These are phyloP conservation scores for Collybiopsis confluens DNA, from an alignment of 768 basidiomycete genomes.

Conservation along the genomic window DNA sequence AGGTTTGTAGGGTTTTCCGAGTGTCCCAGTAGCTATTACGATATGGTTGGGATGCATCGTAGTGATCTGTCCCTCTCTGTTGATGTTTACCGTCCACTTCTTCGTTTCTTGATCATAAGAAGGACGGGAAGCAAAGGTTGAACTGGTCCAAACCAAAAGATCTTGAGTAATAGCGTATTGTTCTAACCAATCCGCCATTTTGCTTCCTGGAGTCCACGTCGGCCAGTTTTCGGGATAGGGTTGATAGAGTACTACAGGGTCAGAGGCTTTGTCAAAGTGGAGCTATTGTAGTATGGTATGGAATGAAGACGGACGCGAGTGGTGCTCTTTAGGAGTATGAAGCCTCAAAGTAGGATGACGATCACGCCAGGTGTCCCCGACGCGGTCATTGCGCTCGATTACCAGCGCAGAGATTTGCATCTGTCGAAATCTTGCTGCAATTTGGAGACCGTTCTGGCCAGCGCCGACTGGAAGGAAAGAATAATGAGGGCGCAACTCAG, in stretches of 20 bases:
- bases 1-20: slow-evolving; percentile 31
- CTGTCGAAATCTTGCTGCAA: slow-evolving; percentile 38
- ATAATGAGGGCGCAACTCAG: no score
- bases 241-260: slow-evolving; percentile 5
- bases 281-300: background rate
- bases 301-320: slow-evolving; percentile 11
- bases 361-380: slow-evolving; percentile 40
- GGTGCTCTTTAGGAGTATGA: slow-evolving; percentile 30
- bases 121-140: slow-evolving; percentile 25
- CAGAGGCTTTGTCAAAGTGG: slow-evolving; percentile 11
- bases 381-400: slow-evolving; percentile 27
- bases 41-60: slow-evolving; percentile 26
- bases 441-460: slow-evolving; percentile 38
- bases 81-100: slow-evolving; percentile 32
- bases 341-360: slow-evolving; percentile 39
- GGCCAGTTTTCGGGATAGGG: slow-evolving; percentile 28
- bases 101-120: slow-evolving; percentile 25
- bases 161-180: slow-evolving; percentile 37
- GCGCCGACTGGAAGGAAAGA: slow-evolving; percentile 42
- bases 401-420: slow-evolving; percentile 35
- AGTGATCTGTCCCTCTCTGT: slow-evolving; percentile 21
- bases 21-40: slow-evolving; percentile 29
- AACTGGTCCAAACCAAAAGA: slow-evolving; percentile 38
- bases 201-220: slow-evolving; percentile 33
- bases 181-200: slow-evolving; percentile 42